phyloP scores from a whole-genome alignment of 2,329 filamentous ascomycete species.

The Fusarium udum region DNA sequence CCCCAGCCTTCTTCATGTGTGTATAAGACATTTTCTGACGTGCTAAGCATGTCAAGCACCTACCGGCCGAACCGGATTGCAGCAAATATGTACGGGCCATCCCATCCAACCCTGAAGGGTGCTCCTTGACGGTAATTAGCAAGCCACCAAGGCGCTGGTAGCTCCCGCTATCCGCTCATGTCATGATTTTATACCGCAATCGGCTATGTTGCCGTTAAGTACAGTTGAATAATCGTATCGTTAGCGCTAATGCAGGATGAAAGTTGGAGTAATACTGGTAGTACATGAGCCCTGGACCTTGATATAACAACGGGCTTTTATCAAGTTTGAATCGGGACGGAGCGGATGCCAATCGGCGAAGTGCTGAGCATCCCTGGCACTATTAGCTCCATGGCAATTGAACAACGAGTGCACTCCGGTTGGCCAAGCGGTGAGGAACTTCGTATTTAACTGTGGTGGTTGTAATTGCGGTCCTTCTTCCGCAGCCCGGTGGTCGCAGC shows the following conservation, averaged over 20 bases:
- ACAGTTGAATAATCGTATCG: slow-evolving; percentile 25
- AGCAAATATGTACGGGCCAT: slow-evolving; percentile 17
- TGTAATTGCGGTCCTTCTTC: slow-evolving; percentile 30
- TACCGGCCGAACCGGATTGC: slow-evolving; percentile 31
- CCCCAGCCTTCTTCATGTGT: not conserved
- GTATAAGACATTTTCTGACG: slow-evolving; percentile 16
- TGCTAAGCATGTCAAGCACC: slow-evolving; percentile 15
- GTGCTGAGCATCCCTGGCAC: not conserved
- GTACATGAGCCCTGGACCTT: slow-evolving; percentile 27
- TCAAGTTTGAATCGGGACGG: slow-evolving; percentile 28
- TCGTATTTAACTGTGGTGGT: slow-evolving; percentile 23
- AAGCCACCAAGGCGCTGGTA: slow-evolving; percentile 30
- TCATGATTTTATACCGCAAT: slow-evolving; percentile 22
- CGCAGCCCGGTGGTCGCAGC: slow-evolving; percentile 33
- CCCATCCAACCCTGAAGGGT: slow-evolving; percentile 18
- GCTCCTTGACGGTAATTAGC: slow-evolving; percentile 32
- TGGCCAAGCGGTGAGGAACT: slow-evolving; percentile 27
- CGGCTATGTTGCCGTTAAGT: slow-evolving; percentile 14
- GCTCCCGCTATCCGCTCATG: slow-evolving; percentile 29
- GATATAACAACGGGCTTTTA: slow-evolving; percentile 11
- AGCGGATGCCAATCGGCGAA: slow-evolving; percentile 14
- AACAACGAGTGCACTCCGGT: slow-evolving; percentile 15
- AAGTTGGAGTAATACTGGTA: slow-evolving; percentile 2
- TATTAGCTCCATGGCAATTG: not conserved
- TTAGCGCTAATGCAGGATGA: slow-evolving; percentile 16